Conservation (phyloP, 768 basidiomycete species). For the Rhodosporidiobolus sp. region DNA sequence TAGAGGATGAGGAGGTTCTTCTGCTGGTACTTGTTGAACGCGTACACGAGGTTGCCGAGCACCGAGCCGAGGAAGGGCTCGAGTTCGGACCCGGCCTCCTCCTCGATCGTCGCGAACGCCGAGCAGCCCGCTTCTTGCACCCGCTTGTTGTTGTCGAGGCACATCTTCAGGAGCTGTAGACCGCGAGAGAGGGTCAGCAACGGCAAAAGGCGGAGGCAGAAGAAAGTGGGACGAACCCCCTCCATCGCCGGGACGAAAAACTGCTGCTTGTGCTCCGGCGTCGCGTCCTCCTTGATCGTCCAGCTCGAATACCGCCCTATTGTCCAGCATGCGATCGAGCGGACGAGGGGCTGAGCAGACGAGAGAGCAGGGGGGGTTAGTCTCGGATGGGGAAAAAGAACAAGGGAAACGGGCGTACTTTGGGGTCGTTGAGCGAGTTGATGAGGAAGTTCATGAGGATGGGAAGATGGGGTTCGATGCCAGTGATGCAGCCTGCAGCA, state of each 20-base stretch:
- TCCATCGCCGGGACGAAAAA: constrained; percentile 99
- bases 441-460: constrained; percentile 89
- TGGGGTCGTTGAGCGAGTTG: constrained; percentile 81
- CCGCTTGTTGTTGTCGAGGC: constrained; percentile 95
- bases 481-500: constrained; percentile 82
- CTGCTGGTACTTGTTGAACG: constrained; percentile 97
- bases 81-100: constrained; percentile 86
- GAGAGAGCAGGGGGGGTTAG: neutral
- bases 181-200: neutral
- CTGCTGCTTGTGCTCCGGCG: constrained; percentile 74
- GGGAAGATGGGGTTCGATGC: constrained; percentile 89
- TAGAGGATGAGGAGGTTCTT: constrained; percentile 98
- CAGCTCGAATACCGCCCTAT: constrained; percentile 97
- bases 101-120: constrained; percentile 96
- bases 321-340: constrained; percentile 99
- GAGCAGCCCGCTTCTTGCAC: constrained; percentile 99
- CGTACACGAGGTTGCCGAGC: constrained; percentile 86
- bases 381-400: neutral
- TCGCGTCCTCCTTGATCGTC: constrained; percentile 66
- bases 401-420: constrained; percentile 56
- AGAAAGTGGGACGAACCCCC: constrained; percentile 76
- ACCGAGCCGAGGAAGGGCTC: constrained; percentile 93
- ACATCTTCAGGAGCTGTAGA: constrained; percentile 85
- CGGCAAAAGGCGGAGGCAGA: neutral
- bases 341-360: constrained; percentile 73